Base-by-base conservation (phyloP, 352 stramenopile species). In the Phytophthora uliginosa region DNA sequence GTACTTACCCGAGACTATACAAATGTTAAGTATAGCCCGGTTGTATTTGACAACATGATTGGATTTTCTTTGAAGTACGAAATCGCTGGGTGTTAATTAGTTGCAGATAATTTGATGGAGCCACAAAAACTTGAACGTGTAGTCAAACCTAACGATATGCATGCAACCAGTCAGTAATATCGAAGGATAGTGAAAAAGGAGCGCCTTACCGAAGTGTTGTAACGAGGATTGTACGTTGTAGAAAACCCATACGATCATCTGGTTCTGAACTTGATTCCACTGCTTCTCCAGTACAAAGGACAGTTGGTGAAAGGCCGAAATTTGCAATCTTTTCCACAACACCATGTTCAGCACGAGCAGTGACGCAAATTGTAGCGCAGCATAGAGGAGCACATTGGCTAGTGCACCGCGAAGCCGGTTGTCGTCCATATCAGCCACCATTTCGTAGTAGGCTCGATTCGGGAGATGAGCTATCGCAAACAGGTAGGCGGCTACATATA, bases 211-310 rank as follows among this genome's bases (percentile, higher is more conserved):
- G 22, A 65, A 79, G 28, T 84, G 73, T 6, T 77, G 36, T 1
- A 83, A 50, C 24, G 67, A 56, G 1, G 66, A 36, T 34, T 83
- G 73, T 6, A 82, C 51, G 5, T 73, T 67, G 50, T 77, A 81
- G 9, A 80, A 63, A 8, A 88, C 63, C 67, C 75, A 88, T 54
- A 81, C 66, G 20, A 81, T 45, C 8, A 88, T 33, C 24, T 73
- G 82, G 56, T 42, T 36, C 38, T 82, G 81, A 1, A 85, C 55
- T 24, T 75, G 45, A 17, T 34, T 62, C 42, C 56, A 72, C 17
- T 86, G 71, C 17, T 52, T 73, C 24, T 70, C 54, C 17, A 89
- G 55, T 26, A 87, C 74, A 47, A 89, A 85, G n/a, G 69, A 72
- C 5, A 89, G 57, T 13, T 83, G 71, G 1, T 53, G 51, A 13